Percentiles rank a stretch among this genome's conserved stretches.
Conservation (phyloP, 202 grass and related monocot genomes). For the Bolboschoenoplectus hybrid region DNA sequence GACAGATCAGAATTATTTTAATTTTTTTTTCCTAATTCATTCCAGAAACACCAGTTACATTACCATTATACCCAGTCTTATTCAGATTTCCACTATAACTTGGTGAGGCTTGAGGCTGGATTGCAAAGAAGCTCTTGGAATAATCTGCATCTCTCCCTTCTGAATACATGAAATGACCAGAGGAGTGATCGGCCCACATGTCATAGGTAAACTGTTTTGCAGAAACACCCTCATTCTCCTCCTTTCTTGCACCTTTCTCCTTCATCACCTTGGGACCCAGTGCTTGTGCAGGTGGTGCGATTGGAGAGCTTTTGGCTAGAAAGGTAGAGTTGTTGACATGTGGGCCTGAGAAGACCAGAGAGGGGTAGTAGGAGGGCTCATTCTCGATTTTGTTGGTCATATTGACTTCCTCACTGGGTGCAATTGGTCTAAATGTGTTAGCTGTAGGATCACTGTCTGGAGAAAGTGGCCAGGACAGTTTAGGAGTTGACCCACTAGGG, state of each 20-base stretch:
- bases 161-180: constrained; percentile 59
- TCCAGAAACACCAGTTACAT: constrained; percentile 74
- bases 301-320: constrained; percentile 50
- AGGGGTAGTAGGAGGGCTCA: constrained; percentile 10
- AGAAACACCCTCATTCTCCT: constrained; percentile 34
- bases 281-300: constrained; percentile 62
- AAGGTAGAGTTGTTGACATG: constrained; percentile 42
- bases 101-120: constrained; percentile 59
- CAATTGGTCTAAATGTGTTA: constrained; percentile 20
- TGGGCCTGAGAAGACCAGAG: constrained; percentile 35
- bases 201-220: constrained; percentile 80
- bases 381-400: background rate
- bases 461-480: constrained; percentile 47
- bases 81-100: constrained; percentile 10
- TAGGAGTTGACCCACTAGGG: constrained; percentile 66
- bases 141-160: constrained; percentile 67
- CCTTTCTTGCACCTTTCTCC: constrained; percentile 57
- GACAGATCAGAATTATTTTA: constrained; percentile 41
- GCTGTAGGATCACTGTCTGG: constrained; percentile 18
- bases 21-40: constrained; percentile 74
- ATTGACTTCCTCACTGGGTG: background rate
- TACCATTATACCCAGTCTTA: constrained; percentile 39
- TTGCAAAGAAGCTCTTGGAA: constrained; percentile 89
- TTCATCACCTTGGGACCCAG: constrained; percentile 77
- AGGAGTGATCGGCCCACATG: constrained; percentile 91